Evolutionary conservation across 805 yeast species (phyloP).

Genomic region (Ogataea angusta): DNA sequence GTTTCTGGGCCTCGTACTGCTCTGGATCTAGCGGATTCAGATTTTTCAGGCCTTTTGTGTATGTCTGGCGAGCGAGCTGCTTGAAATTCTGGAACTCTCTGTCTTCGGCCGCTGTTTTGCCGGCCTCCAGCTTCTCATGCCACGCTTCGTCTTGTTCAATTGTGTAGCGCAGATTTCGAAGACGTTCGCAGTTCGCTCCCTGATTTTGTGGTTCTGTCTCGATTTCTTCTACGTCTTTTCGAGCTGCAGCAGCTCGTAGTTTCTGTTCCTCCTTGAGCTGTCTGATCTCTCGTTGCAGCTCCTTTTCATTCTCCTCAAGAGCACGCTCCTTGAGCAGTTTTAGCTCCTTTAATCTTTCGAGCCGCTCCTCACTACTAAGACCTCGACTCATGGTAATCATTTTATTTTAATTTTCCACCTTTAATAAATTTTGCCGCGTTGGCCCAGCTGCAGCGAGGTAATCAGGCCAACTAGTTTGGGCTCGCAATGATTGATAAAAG

Average conservation of each 20-base stretch:
- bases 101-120: conserved; percentile 26
- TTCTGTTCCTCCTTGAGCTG: conserved; percentile 4
- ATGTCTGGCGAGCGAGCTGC: conserved; percentile 59
- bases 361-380: background rate
- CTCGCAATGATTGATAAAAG: no score
- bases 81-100: conserved; percentile 48
- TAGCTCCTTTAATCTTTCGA: background rate
- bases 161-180: conserved; percentile 52
- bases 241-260: conserved; percentile 28
- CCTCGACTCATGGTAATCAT: background rate
- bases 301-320: conserved; percentile 32
- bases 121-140: conserved; percentile 42
- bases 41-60: conserved; percentile 47
- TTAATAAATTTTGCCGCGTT: background rate
- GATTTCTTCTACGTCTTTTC: conserved; percentile 37
- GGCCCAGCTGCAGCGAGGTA: no score
- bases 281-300: conserved; percentile 35
- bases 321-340: conserved; percentile 27
- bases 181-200: conserved; percentile 41
- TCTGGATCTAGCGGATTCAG: conserved; percentile 34
- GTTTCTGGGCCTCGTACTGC: conserved; percentile 40
- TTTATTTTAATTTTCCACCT: background rate
- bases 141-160: conserved; percentile 65
- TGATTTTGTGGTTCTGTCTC: conserved; percentile 33
- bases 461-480: no score